phyloP scores from a whole-genome alignment of 2,329 filamentous ascomycete species.

The Paraconiothyrium brasiliense region DNA sequence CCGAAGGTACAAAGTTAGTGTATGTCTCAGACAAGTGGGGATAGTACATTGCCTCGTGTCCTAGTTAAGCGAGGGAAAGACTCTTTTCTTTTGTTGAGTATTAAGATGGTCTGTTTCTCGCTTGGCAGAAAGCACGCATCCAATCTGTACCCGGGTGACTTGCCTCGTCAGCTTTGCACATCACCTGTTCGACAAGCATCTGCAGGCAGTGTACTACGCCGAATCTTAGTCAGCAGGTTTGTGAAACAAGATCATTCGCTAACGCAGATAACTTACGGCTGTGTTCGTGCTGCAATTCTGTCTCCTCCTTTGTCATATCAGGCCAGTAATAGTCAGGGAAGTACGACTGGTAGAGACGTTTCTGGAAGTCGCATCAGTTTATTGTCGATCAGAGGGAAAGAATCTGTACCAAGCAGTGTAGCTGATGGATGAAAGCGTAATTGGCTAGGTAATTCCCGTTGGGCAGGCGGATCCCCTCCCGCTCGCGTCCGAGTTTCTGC shows the following conservation, averaged over 20 bases:
- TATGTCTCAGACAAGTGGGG: too few species aligned
- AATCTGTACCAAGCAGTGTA: slow-evolving; percentile 3
- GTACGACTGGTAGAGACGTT: slow-evolving; percentile 11
- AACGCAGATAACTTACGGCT: not conserved
- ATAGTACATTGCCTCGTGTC: too few species aligned
- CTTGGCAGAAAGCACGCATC: too few species aligned
- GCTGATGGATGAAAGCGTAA: slow-evolving; percentile 11
- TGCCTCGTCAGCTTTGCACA: slow-evolving; percentile 9
- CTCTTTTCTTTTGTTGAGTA: too few species aligned
- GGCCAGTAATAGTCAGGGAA: slow-evolving; percentile 14
- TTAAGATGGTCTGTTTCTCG: too few species aligned
- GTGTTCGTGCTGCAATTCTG: slow-evolving; percentile 8
- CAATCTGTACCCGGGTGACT: too few species aligned
- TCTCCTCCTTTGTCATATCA: slow-evolving; percentile 12
- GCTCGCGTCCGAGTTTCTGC: slow-evolving; percentile 5
- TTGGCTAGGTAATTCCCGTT: slow-evolving; percentile 11
- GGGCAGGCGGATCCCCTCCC: slow-evolving; percentile 9
- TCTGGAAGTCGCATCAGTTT: slow-evolving; percentile 1
- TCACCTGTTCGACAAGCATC: slow-evolving; percentile 8
- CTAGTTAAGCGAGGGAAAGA: too few species aligned
- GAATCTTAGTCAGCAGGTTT: not conserved
- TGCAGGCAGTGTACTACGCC: slow-evolving; percentile 8
- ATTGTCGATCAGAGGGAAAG: too few species aligned
- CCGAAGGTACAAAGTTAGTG: too few species aligned
- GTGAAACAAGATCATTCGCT: too few species aligned